These are phyloP conservation scores for Opeltia flavorubescens DNA, from an alignment of 495 filamentous ascomycete species.

Conservation along the genomic window DNA sequence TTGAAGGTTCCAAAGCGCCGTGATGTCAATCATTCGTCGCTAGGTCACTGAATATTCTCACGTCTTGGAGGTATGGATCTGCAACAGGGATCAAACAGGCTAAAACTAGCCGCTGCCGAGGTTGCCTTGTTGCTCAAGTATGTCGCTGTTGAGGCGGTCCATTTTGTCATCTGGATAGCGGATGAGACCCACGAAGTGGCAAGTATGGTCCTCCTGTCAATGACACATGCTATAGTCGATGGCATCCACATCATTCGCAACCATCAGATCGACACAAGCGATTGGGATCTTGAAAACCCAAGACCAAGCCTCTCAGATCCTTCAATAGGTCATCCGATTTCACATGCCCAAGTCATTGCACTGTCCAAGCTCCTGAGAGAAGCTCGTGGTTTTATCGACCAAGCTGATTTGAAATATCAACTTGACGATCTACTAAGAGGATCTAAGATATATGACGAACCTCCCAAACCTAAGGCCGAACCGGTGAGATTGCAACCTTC, in stretches of 20 bases:
- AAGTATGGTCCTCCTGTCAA: conserved; percentile 62
- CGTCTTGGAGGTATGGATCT: too few species aligned
- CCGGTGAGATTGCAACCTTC: conserved; percentile 39
- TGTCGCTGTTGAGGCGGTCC: too few species aligned
- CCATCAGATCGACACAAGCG: background rate
- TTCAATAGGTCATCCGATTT: conserved; percentile 53
- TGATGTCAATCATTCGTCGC: background rate
- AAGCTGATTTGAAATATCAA: conserved; percentile 16
- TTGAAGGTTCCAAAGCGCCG: too few species aligned
- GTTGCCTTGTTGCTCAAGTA: too few species aligned
- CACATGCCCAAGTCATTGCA: conserved; percentile 62
- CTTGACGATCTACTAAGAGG: conserved; percentile 58
- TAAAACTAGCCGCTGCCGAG: too few species aligned
- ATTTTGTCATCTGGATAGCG: too few species aligned
- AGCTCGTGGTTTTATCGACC: conserved; percentile 5
- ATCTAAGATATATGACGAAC: conserved; percentile 58
- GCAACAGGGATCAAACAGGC: too few species aligned
- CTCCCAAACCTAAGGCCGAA: conserved; percentile 62
- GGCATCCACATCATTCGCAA: conserved; percentile 31
- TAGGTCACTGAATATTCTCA: background rate
- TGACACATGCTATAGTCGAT: conserved; percentile 53
- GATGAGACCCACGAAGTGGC: too few species aligned
- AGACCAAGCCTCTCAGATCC: conserved; percentile 33
- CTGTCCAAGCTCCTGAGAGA: conserved; percentile 33
- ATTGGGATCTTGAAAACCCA: background rate